Base-by-base conservation (phyloP, 768 basidiomycete species). In the Agrocybe pediades region DNA sequence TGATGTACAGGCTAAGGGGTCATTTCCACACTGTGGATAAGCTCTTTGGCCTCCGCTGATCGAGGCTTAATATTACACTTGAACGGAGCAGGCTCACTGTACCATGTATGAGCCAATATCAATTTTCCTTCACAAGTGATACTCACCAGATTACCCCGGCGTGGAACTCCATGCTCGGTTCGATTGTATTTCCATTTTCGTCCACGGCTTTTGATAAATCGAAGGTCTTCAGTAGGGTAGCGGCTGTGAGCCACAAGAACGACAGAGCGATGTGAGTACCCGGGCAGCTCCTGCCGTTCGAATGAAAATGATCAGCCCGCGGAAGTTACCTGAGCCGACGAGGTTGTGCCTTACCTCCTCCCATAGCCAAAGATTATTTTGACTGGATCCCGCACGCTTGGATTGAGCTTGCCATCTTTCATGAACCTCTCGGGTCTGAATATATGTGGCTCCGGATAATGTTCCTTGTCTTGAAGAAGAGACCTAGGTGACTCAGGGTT, bases 381-480 rank as follows among this genome's bases (percentile, higher is more conserved):
- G 2, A 27, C 55, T 3, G 55, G 55, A 33, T 56, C 45, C n/a
- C 55, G 42, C 3, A 46, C 55, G 17, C 25, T 24, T 9, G 45
- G 8, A 16, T 51, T 19, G 9, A 56, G 40, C 39, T 51, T 46
- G 0, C 55, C 49, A 41, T 56, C 40, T 26, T 51, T 47, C 55
- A 56, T 46, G 21, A 56, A 56, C 17, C 55, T 43, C 19, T 51
- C 55, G n/a, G 55, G 55, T 17, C 24, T 47, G 21, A 56, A 56
- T 8, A 20, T 56, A 11, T 33, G 47, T 1, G 55, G 49, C 6
- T 56, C 49, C 3, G 49, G 49, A 15, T 51, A 56, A n/a, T 46
- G 24, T 26, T 43, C 9, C 15, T 51, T 45, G 29, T 56, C 25
- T 6, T 56, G 55, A 6, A 56, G 49, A 49, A 56, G 50, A 2